phyloP scores from a whole-genome alignment of 202 grass and related monocot genomes.

The Setaria italica region DNA sequence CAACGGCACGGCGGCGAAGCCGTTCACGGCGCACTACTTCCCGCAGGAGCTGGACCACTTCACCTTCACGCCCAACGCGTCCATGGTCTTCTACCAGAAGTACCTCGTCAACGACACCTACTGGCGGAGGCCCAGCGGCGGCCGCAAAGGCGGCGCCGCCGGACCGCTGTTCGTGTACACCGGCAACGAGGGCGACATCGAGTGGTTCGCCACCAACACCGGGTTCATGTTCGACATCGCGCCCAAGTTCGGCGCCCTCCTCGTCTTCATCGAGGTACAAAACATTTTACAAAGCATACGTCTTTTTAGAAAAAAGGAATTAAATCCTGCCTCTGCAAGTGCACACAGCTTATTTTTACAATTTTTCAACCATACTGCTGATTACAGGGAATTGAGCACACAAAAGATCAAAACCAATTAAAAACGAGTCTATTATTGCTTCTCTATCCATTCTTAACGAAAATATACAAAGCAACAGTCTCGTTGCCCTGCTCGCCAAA shows the following conservation, averaged over 20 bases:
- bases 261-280: conserved; percentile 94
- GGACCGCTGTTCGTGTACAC: conserved; percentile 91
- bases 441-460: too few species aligned
- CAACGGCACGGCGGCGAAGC: conserved; percentile 14
- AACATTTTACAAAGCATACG: background rate
- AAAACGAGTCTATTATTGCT: too few species aligned
- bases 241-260: conserved; percentile 71
- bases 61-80: conserved; percentile 87
- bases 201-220: conserved; percentile 84
- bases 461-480: too few species aligned
- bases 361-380: too few species aligned
- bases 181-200: conserved; percentile 88
- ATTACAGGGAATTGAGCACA: too few species aligned
- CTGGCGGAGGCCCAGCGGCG: conserved; percentile 46
- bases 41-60: conserved; percentile 96
- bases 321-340: background rate
- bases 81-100: conserved; percentile 73
- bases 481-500: too few species aligned
- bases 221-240: conserved; percentile 95
- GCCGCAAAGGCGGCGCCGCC: background rate
- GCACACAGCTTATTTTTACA: too few species aligned
- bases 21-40: conserved; percentile 85
- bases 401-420: too few species aligned
- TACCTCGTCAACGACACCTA: conserved; percentile 88
- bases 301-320: background rate